These are phyloP conservation scores for Acacia confusa DNA, from an alignment of 306 rosid species.

Conservation along the genomic window DNA sequence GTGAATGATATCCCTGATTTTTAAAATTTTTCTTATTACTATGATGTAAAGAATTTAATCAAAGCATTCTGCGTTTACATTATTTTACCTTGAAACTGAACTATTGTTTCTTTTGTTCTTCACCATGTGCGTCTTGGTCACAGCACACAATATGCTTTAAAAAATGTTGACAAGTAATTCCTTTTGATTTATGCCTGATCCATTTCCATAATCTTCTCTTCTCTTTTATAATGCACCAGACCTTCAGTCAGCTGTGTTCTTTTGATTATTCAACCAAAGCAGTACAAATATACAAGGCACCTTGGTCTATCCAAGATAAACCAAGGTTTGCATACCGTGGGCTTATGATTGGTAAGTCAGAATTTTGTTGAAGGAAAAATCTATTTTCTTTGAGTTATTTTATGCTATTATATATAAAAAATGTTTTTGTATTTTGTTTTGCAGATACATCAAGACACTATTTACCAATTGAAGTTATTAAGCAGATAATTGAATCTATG, in stretches of 20 bases:
- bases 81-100: slow-evolving; percentile 15
- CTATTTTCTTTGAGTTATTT: slow-evolving; percentile 10
- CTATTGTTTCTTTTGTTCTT: slow-evolving; percentile 11
- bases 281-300: slow-evolving; percentile 73
- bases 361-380: slow-evolving; percentile 8
- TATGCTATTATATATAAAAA: background rate
- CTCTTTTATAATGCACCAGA: slow-evolving; percentile 54
- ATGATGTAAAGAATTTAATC: slow-evolving; percentile 8
- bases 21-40: background rate
- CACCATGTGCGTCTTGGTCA: background rate
- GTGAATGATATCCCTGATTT: background rate
- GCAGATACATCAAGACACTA: slow-evolving; percentile 98
- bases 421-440: slow-evolving; percentile 26
- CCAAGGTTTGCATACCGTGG: slow-evolving; percentile 94
- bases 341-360: slow-evolving; percentile 76
- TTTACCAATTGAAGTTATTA: slow-evolving; percentile 72
- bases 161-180: background rate
- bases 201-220: slow-evolving; percentile 15
- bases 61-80: background rate
- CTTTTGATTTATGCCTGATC: background rate
- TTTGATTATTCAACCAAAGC: slow-evolving; percentile 77
- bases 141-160: background rate
- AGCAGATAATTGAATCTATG: slow-evolving; percentile 89
- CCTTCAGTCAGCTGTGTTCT: slow-evolving; percentile 91
- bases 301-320: slow-evolving; percentile 82